A percentile compares a stretch with the other conserved stretches of the same genome.
Conservation (phyloP, 345 rosid genomes). For the Citrus glauca region DNA sequence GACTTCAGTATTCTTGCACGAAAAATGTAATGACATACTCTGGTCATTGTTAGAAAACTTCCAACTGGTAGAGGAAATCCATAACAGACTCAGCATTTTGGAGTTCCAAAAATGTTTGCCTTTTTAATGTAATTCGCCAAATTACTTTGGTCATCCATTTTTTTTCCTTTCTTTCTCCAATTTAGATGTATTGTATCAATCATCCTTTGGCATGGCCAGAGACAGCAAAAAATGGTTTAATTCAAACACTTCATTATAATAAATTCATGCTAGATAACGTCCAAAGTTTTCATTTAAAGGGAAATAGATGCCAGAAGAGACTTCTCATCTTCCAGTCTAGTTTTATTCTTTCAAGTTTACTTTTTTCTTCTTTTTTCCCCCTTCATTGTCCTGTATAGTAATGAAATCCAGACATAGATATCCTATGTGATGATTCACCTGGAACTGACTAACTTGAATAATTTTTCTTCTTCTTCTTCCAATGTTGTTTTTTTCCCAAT, state of each 20-base stretch:
- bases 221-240: background rate
- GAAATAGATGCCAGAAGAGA: background rate
- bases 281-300: background rate
- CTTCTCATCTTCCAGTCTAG: background rate
- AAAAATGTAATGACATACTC: background rate
- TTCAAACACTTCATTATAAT: background rate
- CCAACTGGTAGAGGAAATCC: background rate
- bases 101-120: background rate
- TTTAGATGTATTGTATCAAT: background rate
- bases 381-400: background rate
- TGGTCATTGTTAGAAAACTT: background rate
- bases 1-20: background rate
- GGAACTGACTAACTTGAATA: background rate
- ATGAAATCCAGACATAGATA: background rate
- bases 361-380: too few relatives aligned
- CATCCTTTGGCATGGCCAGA: background rate
- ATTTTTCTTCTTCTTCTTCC: background rate
- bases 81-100: background rate
- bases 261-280: background rate
- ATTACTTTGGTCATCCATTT: background rate
- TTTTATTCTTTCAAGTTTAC: background rate
- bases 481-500: background rate
- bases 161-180: background rate
- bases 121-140: background rate
- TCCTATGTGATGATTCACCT: background rate